These are phyloP conservation scores for Quercus berberidifolia DNA, from an alignment of 306 rosid species.

Conservation along the genomic window DNA sequence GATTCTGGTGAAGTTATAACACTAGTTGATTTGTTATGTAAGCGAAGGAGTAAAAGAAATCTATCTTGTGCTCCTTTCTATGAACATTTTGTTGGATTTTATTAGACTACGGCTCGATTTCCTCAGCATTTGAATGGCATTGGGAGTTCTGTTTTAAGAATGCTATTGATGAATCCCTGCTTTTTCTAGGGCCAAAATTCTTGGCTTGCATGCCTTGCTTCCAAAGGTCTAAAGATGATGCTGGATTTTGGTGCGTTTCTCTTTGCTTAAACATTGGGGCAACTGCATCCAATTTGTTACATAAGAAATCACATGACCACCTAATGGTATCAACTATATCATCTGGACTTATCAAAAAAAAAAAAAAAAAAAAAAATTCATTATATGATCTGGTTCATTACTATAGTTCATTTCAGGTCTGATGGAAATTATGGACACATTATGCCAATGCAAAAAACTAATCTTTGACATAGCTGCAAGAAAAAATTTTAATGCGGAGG, in stretches of 20 bases:
- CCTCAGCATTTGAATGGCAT: conserved; percentile 8
- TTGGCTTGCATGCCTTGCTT: conserved; percentile 47
- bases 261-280: conserved; percentile 15
- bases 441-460: conserved; percentile 12
- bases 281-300: conserved; percentile 15
- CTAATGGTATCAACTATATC: conserved; percentile 4
- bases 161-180: conserved; percentile 36
- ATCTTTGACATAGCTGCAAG: conserved; percentile 9
- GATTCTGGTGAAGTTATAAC: neutral
- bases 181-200: conserved; percentile 49
- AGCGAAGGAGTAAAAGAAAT: neutral
- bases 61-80: neutral
- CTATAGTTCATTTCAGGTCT: conserved; percentile 14
- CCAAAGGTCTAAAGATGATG: conserved; percentile 34
- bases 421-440: conserved; percentile 15
- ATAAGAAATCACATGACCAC: conserved; percentile 2
- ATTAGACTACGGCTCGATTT: neutral
- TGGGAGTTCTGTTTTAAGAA: conserved; percentile 6
- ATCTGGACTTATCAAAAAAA: neutral
- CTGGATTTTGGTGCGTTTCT: conserved; percentile 15
- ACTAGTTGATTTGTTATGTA: neutral
- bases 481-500: conserved; percentile 1
- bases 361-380: too few relatives aligned
- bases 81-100: neutral
- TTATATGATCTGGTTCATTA: conserved; percentile 7